Evolutionary conservation across 306 rosid species (phyloP), one percentile per base, ranked within the genome.

Genomic region (Benincasa hispida): DNA sequence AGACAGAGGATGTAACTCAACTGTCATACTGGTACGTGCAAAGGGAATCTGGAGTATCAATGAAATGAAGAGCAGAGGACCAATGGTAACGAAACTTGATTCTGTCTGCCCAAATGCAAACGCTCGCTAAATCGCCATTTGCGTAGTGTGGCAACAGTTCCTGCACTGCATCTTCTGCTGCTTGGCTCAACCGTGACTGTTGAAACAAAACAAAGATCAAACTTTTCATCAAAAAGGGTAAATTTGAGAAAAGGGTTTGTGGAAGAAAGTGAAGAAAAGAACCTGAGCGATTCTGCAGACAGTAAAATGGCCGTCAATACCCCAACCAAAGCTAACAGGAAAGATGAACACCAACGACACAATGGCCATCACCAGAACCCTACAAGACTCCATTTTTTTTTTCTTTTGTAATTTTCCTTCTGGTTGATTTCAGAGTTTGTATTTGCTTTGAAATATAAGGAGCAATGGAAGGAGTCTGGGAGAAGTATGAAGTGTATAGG

Each of bases 251-350:
- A 42, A 53, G 5, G 59, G 34, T 10, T 22, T 4, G 32, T 4
- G 32, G 3, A 62, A 8, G 0, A 30, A 28, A 19, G 25, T 30
- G 24, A 41, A 9, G 47, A 72, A 35, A 34, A 50, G 27, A 37
- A 87, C 97, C 91, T 89, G 98, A 61, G 97, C 98, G 63, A 93
- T 87, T 79, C 76, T 86, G 54, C 98, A 93, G 61, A 86, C 41
- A 32, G 85, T 76, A 75, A 78, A 47, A 75, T 93, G 98, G 5
- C 98, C 98, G 14, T 89, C 93, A 1, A 67, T 75, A 50, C 98
- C 93, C 98, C 97, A 93, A 0, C 89, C 96, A 59, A 74, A 83
- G 39, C 58, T 68, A 1, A 66, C 79, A 59, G 90, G 92, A 76
- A 87, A 74, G 28, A 87, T 76, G 75, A 90, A 83, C 75, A 87